phyloP scores from a whole-genome alignment of 805 yeast species.

The Saccharomycopsis fodiens region DNA sequence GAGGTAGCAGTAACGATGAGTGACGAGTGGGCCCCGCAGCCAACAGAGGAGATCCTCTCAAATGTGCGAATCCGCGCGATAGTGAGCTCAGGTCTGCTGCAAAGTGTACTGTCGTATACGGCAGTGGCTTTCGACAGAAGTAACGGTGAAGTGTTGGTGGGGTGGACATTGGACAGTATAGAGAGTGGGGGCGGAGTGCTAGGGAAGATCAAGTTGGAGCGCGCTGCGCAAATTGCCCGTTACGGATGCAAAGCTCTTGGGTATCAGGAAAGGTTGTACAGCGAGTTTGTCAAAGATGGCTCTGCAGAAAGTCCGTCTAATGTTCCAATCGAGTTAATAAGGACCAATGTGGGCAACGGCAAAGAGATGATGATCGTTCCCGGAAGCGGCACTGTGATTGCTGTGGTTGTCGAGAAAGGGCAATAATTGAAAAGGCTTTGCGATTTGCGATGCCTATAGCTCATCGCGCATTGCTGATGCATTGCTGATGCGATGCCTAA shows the following conservation, averaged over 20 bases:
- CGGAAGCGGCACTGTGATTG: slow-evolving; percentile 3
- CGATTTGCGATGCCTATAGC: too few relatives aligned
- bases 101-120: slow-evolving; percentile 1
- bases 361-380: slow-evolving; percentile 14
- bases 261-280: neutral
- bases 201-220: neutral
- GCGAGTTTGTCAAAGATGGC: neutral
- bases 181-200: neutral
- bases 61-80: slow-evolving; percentile 11
- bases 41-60: slow-evolving; percentile 7
- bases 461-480: too few relatives aligned
- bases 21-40: slow-evolving; percentile 11
- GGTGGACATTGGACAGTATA: slow-evolving; percentile 8
- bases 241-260: neutral
- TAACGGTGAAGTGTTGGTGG: slow-evolving; percentile 7
- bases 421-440: too few relatives aligned
- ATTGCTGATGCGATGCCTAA: too few relatives aligned
- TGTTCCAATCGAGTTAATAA: neutral
- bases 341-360: slow-evolving; percentile 2
- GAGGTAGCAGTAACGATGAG: too few relatives aligned
- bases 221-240: neutral
- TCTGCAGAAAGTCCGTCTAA: neutral
- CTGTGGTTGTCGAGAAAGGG: slow-evolving; percentile 1
- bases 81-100: slow-evolving; percentile 5
- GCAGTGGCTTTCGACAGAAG: slow-evolving; percentile 3